Evolutionary conservation across 1,139 yeast genomes (phyloP).

Genomic region (Pichia sp.): DNA sequence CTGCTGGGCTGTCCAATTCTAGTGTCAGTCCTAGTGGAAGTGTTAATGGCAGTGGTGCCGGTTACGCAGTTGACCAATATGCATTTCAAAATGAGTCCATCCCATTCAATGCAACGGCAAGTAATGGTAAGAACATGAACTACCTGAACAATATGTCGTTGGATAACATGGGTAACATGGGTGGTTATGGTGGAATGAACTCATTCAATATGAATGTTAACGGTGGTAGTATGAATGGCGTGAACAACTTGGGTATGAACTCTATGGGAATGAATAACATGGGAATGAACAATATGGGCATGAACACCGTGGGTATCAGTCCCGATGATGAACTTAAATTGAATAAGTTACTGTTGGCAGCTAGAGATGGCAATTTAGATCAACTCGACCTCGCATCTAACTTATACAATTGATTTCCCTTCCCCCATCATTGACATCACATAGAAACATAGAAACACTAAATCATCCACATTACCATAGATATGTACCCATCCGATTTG

Average conservation of each 20-base stretch:
- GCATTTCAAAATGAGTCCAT: conserved; percentile 19
- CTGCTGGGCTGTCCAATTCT: no score
- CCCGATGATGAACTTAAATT: conserved; percentile 27
- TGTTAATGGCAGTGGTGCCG: background rate
- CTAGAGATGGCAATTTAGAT: conserved; percentile 26
- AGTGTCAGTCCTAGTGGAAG: conserved; percentile 1
- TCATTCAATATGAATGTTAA: no score
- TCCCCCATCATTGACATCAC: no score
- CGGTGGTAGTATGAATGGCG: conserved; percentile 7
- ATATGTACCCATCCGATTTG: no score
- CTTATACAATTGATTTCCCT: conserved; percentile 12
- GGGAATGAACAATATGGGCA: background rate
- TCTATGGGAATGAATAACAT: background rate
- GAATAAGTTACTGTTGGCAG: conserved; percentile 25
- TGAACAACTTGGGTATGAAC: background rate
- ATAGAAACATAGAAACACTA: no score
- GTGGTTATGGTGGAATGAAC: no score
- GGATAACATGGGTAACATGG: no score
- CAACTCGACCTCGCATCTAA: conserved; percentile 24
- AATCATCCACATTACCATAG: no score
- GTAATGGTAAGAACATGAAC: background rate
- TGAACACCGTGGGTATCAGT: background rate
- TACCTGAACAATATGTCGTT: background rate
- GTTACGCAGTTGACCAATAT: conserved; percentile 13
- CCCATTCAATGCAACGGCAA: conserved; percentile 17